Evolutionary conservation across 768 basidiomycete genomes (phyloP).

Genomic region (Tulasnella calospora): DNA sequence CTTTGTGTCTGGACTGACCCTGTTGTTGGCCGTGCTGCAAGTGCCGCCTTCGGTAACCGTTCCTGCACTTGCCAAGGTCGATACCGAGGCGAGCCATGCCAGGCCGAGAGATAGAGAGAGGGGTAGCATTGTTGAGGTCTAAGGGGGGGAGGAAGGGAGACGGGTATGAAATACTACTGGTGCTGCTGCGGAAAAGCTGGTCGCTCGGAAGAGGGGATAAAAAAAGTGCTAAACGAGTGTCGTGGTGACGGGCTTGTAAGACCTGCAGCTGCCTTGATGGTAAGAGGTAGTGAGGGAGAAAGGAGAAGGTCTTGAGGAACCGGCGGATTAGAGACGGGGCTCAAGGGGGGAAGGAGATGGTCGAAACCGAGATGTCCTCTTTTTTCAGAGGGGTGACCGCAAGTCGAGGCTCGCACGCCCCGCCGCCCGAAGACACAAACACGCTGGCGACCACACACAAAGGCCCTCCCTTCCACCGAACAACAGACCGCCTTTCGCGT

Average conservation of each 20-base stretch:
- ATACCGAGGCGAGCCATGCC: neutral
- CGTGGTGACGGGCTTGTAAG: neutral
- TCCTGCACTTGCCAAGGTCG: constrained; percentile 40
- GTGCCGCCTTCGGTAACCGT: constrained; percentile 43
- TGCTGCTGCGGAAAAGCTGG: constrained; percentile 1
- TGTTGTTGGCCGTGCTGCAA: constrained; percentile 55
- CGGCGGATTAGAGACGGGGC: constrained; percentile 11
- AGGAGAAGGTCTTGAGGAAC: constrained; percentile 1
- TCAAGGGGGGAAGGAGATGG: constrained; percentile 12
- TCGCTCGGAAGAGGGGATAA: neutral
- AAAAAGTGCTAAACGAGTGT: constrained; percentile 1
- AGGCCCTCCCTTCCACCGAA: neutral
- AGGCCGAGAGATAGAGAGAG: constrained; percentile 13
- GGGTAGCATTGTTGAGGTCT: constrained; percentile 1
- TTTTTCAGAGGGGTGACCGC: constrained; percentile 3
- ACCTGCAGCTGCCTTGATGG: neutral
- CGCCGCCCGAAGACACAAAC: neutral
- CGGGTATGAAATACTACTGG: constrained; percentile 12
- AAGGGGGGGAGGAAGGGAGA: neutral
- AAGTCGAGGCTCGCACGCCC: constrained; percentile 1
- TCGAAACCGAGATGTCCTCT: constrained; percentile 8
- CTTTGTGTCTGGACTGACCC: constrained; percentile 69
- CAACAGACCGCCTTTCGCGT: neutral
- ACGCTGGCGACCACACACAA: neutral
- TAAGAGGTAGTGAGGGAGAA: neutral